Evolutionary conservation across 1,284 basidiomycete species (phyloP), one percentile per base, ranked within the genome.

Genomic region (Exobasidium rhododendri): DNA sequence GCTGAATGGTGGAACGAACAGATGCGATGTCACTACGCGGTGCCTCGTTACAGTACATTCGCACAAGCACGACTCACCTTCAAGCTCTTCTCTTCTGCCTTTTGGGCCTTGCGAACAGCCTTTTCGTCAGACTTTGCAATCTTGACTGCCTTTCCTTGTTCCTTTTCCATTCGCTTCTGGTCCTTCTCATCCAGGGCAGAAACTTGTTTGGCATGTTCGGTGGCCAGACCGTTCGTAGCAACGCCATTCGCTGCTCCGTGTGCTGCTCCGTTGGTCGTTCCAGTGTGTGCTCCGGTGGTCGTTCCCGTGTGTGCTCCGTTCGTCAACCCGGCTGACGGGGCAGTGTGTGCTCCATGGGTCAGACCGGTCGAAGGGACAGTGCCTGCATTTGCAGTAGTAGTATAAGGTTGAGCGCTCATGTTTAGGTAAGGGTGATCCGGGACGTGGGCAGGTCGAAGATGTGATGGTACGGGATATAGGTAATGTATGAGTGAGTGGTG

Each of bases 81-180:
- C 10, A 40, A 10, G 35, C 35, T 40, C 35, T 40, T 40, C 35
- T 40, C 47, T 31, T 50, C 47, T 24, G 47, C 47, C 47, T 50
- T 50, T 50, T 50, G 7, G 24, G 47, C 47, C 20, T 50, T 50
- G 7, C 47, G 47, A 24, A 50, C 29, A 10, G 47, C 47, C 20
- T 50, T 50, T 20, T 50, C 47, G 14, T 50, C 47, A 7, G 47
- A 50, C 20, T 24, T 31, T 7, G 47, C 47, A 24, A 31, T 7
- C 47, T 50, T 50, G 10, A 50, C 7, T 7, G 47, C 47, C 24
- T 31, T 50, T 24, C 10, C 22, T 7, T 7, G 7, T 50, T 50
- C 47, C 47, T 50, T 50, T 24, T 50, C 47, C 14, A 10, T 20
- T 14, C 29, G 7, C 20, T 50, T 50, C 14, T 7, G 10, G 14